Conservation (phyloP, 176 grass and related monocot genomes). For the Zea luxurians region DNA sequence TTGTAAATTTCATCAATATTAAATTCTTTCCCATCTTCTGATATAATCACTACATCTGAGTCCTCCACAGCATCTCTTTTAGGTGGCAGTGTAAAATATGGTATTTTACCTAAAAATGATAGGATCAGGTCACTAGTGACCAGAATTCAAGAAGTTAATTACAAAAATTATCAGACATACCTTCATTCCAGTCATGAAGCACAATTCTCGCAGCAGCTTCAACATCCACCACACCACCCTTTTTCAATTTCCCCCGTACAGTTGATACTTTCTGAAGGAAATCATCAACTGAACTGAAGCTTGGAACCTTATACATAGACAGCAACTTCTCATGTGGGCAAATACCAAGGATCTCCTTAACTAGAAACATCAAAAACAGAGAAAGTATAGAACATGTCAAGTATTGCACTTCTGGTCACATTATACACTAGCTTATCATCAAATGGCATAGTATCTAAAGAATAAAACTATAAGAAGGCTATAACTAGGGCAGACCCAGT, state of each 20-base stretch:
- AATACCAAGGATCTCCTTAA: conserved; percentile 85
- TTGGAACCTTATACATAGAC: conserved; percentile 81
- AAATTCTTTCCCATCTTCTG: conserved; percentile 73
- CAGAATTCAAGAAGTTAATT: not conserved
- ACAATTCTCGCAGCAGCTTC: conserved; percentile 92
- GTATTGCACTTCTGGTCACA: conserved; percentile 22
- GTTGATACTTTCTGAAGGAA: conserved; percentile 92
- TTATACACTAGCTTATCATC: not conserved
- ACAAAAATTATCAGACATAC: conserved; percentile 37
- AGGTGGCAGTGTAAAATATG: conserved; percentile 86
- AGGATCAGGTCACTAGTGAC: not conserved
- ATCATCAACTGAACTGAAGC: conserved; percentile 79
- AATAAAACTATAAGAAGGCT: not conserved
- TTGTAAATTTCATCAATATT: conserved; percentile 86
- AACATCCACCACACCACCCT: conserved; percentile 87
- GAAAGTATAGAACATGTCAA: conserved; percentile 22
- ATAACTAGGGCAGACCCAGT: not conserved
- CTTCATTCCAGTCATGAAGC: conserved; percentile 97
- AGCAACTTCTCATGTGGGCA: conserved; percentile 74
- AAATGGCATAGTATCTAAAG: not conserved
- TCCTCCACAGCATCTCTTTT: conserved; percentile 49
- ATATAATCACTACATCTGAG: conserved; percentile 62
- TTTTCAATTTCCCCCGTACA: conserved; percentile 77
- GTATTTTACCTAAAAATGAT: conserved; percentile 79
- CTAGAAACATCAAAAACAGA: conserved; percentile 47